A percentile compares a stretch with the other conserved stretches of the same genome.
These are phyloP conservation scores for Colletotrichum euphorbiae DNA, from an alignment of 2,329 filamentous ascomycete species.

Conservation along the genomic window DNA sequence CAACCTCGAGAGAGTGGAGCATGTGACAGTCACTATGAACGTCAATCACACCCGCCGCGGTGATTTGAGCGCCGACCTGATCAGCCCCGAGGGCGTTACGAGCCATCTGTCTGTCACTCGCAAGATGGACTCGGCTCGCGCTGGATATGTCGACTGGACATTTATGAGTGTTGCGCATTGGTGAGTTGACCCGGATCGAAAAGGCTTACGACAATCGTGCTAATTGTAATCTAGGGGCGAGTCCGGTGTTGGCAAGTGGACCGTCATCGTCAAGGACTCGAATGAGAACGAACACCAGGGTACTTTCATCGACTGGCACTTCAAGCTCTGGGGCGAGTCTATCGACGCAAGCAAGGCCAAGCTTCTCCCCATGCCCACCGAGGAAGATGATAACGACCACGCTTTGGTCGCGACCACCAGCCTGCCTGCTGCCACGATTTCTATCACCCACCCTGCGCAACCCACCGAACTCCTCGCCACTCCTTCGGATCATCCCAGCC, in stretches of 20 bases:
- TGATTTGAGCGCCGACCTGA: constrained; percentile 91
- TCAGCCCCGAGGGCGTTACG: constrained; percentile 83
- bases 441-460: constrained; percentile 59
- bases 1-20: constrained; percentile 89
- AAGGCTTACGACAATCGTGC: not conserved
- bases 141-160: constrained; percentile 93
- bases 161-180: constrained; percentile 99
- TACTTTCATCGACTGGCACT: constrained; percentile 88
- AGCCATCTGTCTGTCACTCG: constrained; percentile 87
- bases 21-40: constrained; percentile 98
- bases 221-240: constrained; percentile 75
- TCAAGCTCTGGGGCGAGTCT: constrained; percentile 93
- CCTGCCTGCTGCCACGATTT: constrained; percentile 69
- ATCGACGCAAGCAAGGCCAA: constrained; percentile 80
- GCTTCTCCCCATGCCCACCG: constrained; percentile 83
- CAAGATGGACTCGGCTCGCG: constrained; percentile 70
- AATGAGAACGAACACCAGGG: constrained; percentile 81
- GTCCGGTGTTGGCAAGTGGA: constrained; percentile 88
- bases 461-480: constrained; percentile 56
- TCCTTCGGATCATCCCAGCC: constrained; percentile 73
- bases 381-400: constrained; percentile 86
- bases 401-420: constrained; percentile 73
- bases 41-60: constrained; percentile 87
- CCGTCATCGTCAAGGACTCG: constrained; percentile 87
- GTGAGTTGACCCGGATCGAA: constrained; percentile 59